Percentiles rank a stretch among this genome's conserved stretches.
Evolutionary conservation across 768 basidiomycete genomes (phyloP).

Genomic region (Mycena rebaudengoi): DNA sequence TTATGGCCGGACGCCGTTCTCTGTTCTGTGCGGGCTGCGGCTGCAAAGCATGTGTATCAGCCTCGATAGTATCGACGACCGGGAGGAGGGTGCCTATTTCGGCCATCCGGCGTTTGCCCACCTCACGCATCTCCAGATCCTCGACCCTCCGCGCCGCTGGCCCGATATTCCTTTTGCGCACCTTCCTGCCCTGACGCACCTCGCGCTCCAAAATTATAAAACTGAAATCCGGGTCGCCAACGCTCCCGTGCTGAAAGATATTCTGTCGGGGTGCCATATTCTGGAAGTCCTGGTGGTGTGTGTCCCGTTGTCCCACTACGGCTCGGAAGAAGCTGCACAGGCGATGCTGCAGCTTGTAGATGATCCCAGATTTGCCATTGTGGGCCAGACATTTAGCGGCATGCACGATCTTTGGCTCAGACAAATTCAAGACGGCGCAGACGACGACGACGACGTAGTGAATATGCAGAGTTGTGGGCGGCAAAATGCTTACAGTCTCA

Average conservation of each 20-base stretch:
- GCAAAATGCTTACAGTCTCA: no score
- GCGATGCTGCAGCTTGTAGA: neutral
- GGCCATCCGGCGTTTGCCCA: conserved; percentile 8
- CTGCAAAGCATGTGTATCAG: conserved; percentile 17
- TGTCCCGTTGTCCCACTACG: neutral
- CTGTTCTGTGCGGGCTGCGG: neutral
- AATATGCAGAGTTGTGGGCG: no score
- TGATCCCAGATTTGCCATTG: conserved; percentile 4
- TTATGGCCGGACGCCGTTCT: conserved; percentile 15
- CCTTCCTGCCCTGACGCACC: conserved; percentile 20
- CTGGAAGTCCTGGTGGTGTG: conserved; percentile 15
- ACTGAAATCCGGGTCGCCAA: neutral
- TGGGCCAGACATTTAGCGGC: neutral
- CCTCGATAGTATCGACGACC: conserved; percentile 15
- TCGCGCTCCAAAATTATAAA: conserved; percentile 23
- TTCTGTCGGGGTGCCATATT: neutral
- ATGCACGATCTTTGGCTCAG: neutral
- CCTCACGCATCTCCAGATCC: conserved; percentile 22
- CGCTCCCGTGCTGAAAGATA: conserved; percentile 1
- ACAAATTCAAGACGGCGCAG: neutral
- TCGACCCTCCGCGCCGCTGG: conserved; percentile 21
- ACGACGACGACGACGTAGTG: no score
- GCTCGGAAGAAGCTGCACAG: neutral
- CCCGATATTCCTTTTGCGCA: neutral
- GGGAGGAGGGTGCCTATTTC: neutral